Evolutionary conservation across 441 rosid species (phyloP).

Genomic region (Daphne laureola): DNA sequence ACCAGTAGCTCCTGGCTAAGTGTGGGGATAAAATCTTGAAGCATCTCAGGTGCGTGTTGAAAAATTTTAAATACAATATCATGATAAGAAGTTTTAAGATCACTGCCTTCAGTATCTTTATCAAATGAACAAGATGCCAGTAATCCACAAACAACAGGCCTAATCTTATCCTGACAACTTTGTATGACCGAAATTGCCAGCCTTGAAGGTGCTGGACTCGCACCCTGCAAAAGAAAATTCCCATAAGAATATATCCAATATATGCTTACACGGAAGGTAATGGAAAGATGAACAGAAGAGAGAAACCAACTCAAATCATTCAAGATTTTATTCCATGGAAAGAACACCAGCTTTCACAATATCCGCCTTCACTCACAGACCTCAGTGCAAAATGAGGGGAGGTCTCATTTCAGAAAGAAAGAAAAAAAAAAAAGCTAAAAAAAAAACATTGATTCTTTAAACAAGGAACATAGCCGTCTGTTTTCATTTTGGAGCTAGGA

Average conservation of each 20-base stretch:
- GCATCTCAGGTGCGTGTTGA: conserved; percentile 76
- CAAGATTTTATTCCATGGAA: no score
- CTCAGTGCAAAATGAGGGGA: no score
- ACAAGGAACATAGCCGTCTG: no score
- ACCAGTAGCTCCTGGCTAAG: conserved; percentile 80
- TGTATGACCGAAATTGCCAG: conserved; percentile 78
- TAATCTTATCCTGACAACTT: conserved; percentile 54
- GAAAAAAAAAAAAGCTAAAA: no score
- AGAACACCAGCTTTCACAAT: no score
- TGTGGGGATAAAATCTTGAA: conserved; percentile 65
- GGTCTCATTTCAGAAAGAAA: no score
- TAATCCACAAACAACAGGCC: conserved; percentile 71
- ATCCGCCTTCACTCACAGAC: no score
- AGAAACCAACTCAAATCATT: no score
- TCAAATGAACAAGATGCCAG: conserved; percentile 68
- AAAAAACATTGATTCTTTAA: no score
- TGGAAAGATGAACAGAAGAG: no score
- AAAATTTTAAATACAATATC: conserved; percentile 66
- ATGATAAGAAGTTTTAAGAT: conserved; percentile 76
- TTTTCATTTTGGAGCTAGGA: no score
- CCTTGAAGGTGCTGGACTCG: conserved; percentile 45
- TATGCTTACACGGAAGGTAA: conserved; percentile 4
- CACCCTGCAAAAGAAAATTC: conserved; percentile 30
- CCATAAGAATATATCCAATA: conserved; percentile 5
- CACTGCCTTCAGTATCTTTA: conserved; percentile 56